phyloP scores from a whole-genome alignment of 257 asterid species.

The Coffea canephora region DNA sequence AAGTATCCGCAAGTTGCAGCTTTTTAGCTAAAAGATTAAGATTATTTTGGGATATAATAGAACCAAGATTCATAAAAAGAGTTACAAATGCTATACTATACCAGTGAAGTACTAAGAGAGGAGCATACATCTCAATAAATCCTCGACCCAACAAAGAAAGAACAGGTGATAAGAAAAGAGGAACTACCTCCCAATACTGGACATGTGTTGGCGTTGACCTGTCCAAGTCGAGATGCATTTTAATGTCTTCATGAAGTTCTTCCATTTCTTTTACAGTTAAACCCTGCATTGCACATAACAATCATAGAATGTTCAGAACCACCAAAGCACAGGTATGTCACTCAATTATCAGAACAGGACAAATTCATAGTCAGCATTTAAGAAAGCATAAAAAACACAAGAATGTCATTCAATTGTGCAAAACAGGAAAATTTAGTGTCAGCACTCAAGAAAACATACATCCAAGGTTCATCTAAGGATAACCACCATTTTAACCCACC shows the following conservation, averaged over 20 bases:
- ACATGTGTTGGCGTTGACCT: conserved; percentile 76
- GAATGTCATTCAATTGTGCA: not conserved
- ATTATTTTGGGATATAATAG: not conserved
- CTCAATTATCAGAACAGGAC: not conserved
- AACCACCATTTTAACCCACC: not conserved
- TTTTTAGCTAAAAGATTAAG: not conserved
- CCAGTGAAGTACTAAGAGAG: not conserved
- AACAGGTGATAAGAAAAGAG: not conserved
- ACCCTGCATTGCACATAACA: conserved; percentile 46
- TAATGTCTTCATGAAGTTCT: conserved; percentile 87
- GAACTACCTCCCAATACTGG: conserved; percentile 83
- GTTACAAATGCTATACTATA: not conserved
- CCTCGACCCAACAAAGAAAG: not conserved
- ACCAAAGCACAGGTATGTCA: not conserved
- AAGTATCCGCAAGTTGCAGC: not conserved
- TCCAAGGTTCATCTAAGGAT: not conserved
- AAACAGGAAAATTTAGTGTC: too few species aligned
- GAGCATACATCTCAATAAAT: not conserved
- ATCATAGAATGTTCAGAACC: conserved; percentile 4
- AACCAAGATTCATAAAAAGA: not conserved
- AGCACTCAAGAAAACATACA: not conserved
- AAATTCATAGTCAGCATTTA: not conserved
- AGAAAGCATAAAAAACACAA: not conserved
- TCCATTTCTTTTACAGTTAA: conserved; percentile 85
- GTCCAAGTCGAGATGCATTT: conserved; percentile 89